phyloP scores from a whole-genome alignment of 352 stramenopile genomes.

The Thraustochytrium striatum region DNA sequence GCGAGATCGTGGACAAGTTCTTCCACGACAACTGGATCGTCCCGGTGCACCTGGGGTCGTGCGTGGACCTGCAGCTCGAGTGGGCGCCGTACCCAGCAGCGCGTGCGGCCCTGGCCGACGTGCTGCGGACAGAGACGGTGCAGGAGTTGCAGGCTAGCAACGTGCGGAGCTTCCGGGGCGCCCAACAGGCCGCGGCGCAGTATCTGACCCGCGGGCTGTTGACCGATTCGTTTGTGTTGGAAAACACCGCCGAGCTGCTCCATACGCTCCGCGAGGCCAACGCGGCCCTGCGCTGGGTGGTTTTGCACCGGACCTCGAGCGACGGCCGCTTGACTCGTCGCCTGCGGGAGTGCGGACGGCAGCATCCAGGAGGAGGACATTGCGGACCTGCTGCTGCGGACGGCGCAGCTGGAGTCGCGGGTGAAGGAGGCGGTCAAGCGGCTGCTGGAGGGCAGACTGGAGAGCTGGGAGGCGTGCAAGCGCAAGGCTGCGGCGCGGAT shows the following conservation, averaged over 20 bases:
- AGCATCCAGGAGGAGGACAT: slow-evolving; percentile 36
- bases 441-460: slow-evolving; percentile 80
- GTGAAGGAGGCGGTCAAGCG: slow-evolving; percentile 85
- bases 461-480: slow-evolving; percentile 81
- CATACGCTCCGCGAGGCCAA: slow-evolving; percentile 85
- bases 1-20: slow-evolving; percentile 88
- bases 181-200: slow-evolving; percentile 78
- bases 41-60: slow-evolving; percentile 80
- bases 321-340: slow-evolving; percentile 51
- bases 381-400: slow-evolving; percentile 77
- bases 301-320: slow-evolving; percentile 88
- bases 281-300: slow-evolving; percentile 83
- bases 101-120: slow-evolving; percentile 70
- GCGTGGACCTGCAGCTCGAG: slow-evolving; percentile 83
- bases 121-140: slow-evolving; percentile 75
- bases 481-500: slow-evolving; percentile 80
- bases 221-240: slow-evolving; percentile 85
- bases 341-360: background rate
- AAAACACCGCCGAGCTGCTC: slow-evolving; percentile 80
- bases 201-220: slow-evolving; percentile 84
- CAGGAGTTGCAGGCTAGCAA: slow-evolving; percentile 80
- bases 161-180: slow-evolving; percentile 71
- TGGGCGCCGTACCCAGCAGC: slow-evolving; percentile 83
- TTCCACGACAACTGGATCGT: slow-evolving; percentile 95
- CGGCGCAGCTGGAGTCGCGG: slow-evolving; percentile 87